Base-by-base conservation (phyloP, 1,139 yeast species). In the Suhomyces bokatorum region DNA sequence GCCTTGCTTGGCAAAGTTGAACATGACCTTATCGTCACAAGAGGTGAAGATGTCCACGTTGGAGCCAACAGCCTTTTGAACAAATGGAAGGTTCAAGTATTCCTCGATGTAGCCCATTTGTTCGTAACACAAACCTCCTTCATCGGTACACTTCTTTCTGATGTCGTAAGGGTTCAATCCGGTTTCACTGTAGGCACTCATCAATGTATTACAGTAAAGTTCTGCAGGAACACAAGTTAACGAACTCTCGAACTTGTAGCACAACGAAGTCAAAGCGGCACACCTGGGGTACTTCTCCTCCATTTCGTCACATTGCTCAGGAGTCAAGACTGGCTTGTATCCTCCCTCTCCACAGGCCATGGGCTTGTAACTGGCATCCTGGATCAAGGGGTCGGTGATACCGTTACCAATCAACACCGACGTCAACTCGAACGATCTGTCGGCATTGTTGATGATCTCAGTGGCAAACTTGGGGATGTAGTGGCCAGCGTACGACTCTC, bases 321-420 rank as follows among this genome's bases (percentile, higher is more conserved):
- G 84, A 6, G 72, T 58, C 43, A 87, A 69, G 6, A 87, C 83
- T 30, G 87, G 75, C 28, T 81, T 80, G 62, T 83, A 81, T 1
- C 95, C 96, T 46, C 93, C 93, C 58, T 77, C 66, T 39, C 93
- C 93, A 64, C 96, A 87, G 2, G 85, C 91, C 95, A 87, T 87
- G 53, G 91, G 91, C 58, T 80, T 80, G 64, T 86, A 86, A 60
- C 78, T 77, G 45, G 75, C 80, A 57, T 80, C 78, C 64, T 87
- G 96, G 45, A 80, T 70, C 50, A 83, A 73, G 2, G 93, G 76
- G 60, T 87, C 95, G 20, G 95, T 86, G 52, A 87, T 78, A 45
- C 96, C 96, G 64, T 87, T 87, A 32, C 96, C 96, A 55, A 87
- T 87, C 60, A 87, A 63, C 5, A 87, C 81, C 2, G 95, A 86